Conservation (phyloP, 306 rosid genomes). For the Sicyos baderoa region DNA sequence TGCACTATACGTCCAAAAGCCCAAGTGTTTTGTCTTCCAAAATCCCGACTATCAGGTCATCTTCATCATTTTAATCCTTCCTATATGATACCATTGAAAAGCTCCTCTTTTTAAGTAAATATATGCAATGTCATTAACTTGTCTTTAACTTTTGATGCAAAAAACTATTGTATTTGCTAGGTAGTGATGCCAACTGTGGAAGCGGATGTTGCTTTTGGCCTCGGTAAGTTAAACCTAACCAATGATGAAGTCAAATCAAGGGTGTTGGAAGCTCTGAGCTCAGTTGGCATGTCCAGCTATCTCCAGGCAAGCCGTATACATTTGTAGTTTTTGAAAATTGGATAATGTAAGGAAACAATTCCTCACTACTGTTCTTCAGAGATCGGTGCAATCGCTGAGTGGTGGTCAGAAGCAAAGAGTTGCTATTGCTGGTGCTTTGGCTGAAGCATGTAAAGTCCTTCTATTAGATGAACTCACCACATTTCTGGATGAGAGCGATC, state of each 20-base stretch:
- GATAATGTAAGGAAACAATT: background rate
- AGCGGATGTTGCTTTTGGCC: constrained; percentile 84
- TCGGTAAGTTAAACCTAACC: constrained; percentile 60
- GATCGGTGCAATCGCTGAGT: constrained; percentile 81
- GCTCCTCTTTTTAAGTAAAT: background rate
- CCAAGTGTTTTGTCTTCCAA: constrained; percentile 75
- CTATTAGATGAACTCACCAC: constrained; percentile 82
- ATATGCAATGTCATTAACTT: background rate
- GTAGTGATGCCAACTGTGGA: constrained; percentile 89
- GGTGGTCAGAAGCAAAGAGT: constrained; percentile 94
- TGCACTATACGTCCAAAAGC: constrained; percentile 41
- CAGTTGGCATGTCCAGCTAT: constrained; percentile 59
- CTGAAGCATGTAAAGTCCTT: constrained; percentile 77
- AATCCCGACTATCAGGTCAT: constrained; percentile 79
- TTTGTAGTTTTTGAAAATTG: background rate
- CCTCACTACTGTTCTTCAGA: constrained; percentile 28
- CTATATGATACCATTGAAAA: background rate
- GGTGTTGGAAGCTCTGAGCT: constrained; percentile 54
- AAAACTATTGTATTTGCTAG: no score
- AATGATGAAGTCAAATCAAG: constrained; percentile 54
- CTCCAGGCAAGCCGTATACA: constrained; percentile 45
- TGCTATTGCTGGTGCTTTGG: constrained; percentile 86
- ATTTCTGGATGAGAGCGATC: constrained; percentile 74
- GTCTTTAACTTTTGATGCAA: no score
- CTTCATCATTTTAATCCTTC: background rate